A percentile compares a stretch with the other conserved stretches of the same genome.
phyloP scores from a whole-genome alignment of 352 stramenopile genomes.

The Phytophthora cajani region DNA sequence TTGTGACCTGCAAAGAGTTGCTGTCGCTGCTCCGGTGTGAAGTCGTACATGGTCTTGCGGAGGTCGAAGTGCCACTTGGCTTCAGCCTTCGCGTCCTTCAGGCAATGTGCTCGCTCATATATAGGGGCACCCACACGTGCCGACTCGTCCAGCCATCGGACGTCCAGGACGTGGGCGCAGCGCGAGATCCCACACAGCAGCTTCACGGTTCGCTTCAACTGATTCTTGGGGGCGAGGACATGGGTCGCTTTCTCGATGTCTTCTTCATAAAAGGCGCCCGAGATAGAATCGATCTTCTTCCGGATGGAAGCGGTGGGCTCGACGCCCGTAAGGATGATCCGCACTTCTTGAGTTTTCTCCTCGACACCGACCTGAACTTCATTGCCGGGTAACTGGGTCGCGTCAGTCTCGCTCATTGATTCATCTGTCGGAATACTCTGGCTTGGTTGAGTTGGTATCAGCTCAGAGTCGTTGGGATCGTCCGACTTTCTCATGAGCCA shows the following conservation, averaged over 20 bases:
- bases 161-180: constrained; percentile 61
- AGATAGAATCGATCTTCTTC: constrained; percentile 55
- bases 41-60: constrained; percentile 57
- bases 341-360: constrained; percentile 24
- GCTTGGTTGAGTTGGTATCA: constrained; percentile 29
- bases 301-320: constrained; percentile 47
- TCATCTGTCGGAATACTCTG: constrained; percentile 27
- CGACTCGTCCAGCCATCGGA: constrained; percentile 64
- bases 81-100: constrained; percentile 52
- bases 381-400: constrained; percentile 23
- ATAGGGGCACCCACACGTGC: constrained; percentile 42
- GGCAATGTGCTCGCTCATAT: constrained; percentile 47
- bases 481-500: constrained; percentile 49
- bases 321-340: constrained; percentile 61
- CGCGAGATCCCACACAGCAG: constrained; percentile 64
- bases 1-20: constrained; percentile 43
- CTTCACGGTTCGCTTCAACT: constrained; percentile 69
- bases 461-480: constrained; percentile 30
- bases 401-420: constrained; percentile 31
- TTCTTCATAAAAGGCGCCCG: constrained; percentile 51
- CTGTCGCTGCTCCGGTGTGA: constrained; percentile 34
- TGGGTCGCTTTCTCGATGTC: constrained; percentile 57
- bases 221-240: constrained; percentile 48
- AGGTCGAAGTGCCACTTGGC: constrained; percentile 61
- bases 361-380: constrained; percentile 19